Conservation (phyloP, 192 early-diverging fungal genomes). For the Coemansia sp. region DNA sequence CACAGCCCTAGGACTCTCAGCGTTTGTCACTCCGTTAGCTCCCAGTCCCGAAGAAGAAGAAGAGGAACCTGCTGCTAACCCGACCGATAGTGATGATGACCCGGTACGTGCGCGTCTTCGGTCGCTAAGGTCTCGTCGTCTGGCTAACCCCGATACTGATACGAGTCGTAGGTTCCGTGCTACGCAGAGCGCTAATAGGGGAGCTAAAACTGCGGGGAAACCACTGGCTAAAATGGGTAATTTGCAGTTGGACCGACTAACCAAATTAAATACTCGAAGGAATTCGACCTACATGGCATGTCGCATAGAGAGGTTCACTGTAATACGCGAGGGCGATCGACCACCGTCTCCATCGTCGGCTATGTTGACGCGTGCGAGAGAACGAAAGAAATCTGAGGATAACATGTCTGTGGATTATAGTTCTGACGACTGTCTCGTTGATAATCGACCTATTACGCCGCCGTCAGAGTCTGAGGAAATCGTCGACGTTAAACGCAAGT, state of each 20-base stretch:
- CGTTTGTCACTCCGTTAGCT: constrained; percentile 20
- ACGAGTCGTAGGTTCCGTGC: constrained; percentile 28
- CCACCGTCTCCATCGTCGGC: constrained; percentile 46
- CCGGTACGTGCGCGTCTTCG: constrained; percentile 28
- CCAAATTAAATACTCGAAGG: constrained; percentile 53
- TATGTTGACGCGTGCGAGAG: constrained; percentile 40
- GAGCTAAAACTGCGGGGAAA: neutral
- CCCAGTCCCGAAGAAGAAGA: neutral
- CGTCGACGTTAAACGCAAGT: constrained; percentile 27
- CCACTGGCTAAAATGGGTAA: constrained; percentile 40
- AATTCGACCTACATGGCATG: constrained; percentile 54
- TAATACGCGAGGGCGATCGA: constrained; percentile 24
- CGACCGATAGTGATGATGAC: neutral
- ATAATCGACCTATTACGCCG: constrained; percentile 20
- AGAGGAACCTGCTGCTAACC: neutral
- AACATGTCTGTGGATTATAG: neutral
- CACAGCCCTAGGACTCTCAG: constrained; percentile 24
- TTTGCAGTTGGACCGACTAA: constrained; percentile 52
- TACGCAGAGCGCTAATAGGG: constrained; percentile 19
- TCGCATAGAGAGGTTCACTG: constrained; percentile 28
- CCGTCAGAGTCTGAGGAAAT: neutral
- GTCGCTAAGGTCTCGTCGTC: constrained; percentile 32
- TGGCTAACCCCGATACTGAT: neutral
- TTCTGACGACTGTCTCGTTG: neutral
- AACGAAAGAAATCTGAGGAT: constrained; percentile 8